Conservation (phyloP, 768 basidiomycete genomes). For the Mycena vulgaris region DNA sequence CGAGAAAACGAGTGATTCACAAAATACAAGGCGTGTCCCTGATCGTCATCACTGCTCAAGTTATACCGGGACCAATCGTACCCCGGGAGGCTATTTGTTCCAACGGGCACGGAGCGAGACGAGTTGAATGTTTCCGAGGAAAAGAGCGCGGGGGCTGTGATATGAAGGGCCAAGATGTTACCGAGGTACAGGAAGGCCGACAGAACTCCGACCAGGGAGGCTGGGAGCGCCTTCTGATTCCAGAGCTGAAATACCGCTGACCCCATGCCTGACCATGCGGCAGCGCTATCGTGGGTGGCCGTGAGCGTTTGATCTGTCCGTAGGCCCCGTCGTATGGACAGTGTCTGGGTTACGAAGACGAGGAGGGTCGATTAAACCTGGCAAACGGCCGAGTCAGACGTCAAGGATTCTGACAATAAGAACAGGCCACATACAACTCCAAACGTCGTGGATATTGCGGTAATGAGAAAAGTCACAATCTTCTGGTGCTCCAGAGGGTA, state of each 20-base stretch:
- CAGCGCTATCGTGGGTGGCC: constrained; percentile 5
- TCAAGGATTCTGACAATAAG: not conserved
- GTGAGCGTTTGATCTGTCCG: not conserved
- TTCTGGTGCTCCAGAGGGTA: not conserved
- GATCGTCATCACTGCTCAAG: too few species aligned
- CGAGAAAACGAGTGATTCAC: too few species aligned
- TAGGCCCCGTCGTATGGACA: not conserved
- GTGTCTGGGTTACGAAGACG: constrained; percentile 6
- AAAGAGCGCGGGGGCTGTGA: constrained; percentile 6
- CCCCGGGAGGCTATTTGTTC: not conserved
- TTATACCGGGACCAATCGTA: not conserved
- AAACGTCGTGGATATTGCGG: not conserved
- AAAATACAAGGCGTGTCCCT: too few species aligned
- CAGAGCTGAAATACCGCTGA: not conserved
- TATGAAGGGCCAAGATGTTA: not conserved
- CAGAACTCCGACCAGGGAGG: not conserved
- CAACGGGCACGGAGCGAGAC: not conserved
- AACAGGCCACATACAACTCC: not conserved
- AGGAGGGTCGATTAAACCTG: constrained; percentile 11
- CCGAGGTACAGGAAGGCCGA: not conserved
- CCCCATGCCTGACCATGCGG: constrained; percentile 13
- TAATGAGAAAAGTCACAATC: not conserved
- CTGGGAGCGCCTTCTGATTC: constrained; percentile 4
- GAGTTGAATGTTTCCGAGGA: not conserved
- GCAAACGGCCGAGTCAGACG: too few species aligned